A percentile compares a stretch with the other conserved stretches of the same genome.
Evolutionary conservation across 805 yeast species (phyloP).

Genomic region (Teunomyces pallodes): DNA sequence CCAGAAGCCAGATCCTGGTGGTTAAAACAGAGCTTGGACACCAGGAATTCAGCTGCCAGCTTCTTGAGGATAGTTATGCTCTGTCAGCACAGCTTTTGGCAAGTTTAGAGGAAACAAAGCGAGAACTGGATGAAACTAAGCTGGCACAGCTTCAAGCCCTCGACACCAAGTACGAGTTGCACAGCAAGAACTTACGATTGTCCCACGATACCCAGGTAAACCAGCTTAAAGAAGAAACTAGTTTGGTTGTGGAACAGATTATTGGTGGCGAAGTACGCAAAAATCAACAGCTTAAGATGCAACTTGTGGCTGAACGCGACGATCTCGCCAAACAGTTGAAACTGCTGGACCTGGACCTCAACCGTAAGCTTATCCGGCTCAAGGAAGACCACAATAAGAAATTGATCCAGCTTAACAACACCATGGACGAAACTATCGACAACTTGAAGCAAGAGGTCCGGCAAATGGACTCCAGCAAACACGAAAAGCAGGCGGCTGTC

Average conservation of each 20-base stretch:
- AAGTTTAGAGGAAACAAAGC: neutral
- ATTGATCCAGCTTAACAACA: slow-evolving; percentile 10
- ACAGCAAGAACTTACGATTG: slow-evolving; percentile 14
- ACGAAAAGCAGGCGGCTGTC: slow-evolving; percentile 5
- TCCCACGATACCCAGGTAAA: slow-evolving; percentile 24
- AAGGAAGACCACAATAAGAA: slow-evolving; percentile 24
- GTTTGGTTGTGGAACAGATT: slow-evolving; percentile 35
- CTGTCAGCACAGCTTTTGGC: neutral
- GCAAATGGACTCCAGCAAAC: slow-evolving; percentile 5
- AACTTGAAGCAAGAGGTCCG: slow-evolving; percentile 10
- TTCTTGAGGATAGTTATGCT: slow-evolving; percentile 3
- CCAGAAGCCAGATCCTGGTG: neutral
- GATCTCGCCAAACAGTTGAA: slow-evolving; percentile 13
- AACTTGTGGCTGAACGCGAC: slow-evolving; percentile 12
- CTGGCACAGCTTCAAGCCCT: neutral
- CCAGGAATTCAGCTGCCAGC: slow-evolving; percentile 14
- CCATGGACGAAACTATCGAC: slow-evolving; percentile 15
- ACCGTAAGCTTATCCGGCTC: slow-evolving; percentile 20
- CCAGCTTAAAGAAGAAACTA: slow-evolving; percentile 27
- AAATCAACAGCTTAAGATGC: slow-evolving; percentile 24
- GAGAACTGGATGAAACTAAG: neutral
- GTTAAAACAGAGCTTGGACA: slow-evolving; percentile 4
- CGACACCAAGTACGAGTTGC: slow-evolving; percentile 7
- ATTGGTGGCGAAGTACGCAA: slow-evolving; percentile 32
- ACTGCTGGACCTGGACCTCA: slow-evolving; percentile 14